Base-by-base conservation (phyloP, 129 eudicot genomes). In the Escallonia rubra region DNA sequence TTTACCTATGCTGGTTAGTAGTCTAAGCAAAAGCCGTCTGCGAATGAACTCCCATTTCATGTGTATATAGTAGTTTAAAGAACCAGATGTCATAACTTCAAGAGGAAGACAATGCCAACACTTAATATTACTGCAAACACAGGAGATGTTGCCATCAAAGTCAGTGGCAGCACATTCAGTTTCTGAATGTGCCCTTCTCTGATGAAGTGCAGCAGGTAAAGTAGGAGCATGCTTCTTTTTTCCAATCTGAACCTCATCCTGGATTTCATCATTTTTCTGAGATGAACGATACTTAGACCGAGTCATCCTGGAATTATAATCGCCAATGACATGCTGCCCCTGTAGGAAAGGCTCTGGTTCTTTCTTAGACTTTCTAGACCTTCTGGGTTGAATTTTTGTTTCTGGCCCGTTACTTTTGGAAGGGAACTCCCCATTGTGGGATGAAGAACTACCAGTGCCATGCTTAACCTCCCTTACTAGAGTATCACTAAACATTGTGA, bases 31-130 rank as follows among this genome's bases (percentile, higher is more conserved):
- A 70, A 78, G 78, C 57, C 78, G 79, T 66, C 96, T 84, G 70
- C 90, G 85, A n/a, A 72, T 78, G 50, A 84, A 79, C 85, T 93
- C 96, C 99, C 95, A 93, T 66, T 82, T 86, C 86, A 85, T 71
- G 63, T 65, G 78, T 58, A 93, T 56, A 67, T 76, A 73, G 63
- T 67, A 67, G 41, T 8, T 74, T 46, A 93, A 39, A 39, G 69
- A 76, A 45, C 80, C 69, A 15, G 84, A 77, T 61, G 62, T 63
- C 61, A 72, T 69, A 57, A 81, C 70, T 70, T 83, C 86, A 64
- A 12, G 61, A 57, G 78, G 82, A 69, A 88, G 79, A 74, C 95
- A 88, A 71, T 91, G 85, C 98, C 84, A 81, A 70, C 98, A 91
- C 46, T 65, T 74, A 48, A 73, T 41, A 61, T 79, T 81, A 78